A percentile compares a stretch with the other conserved stretches of the same genome.
Evolutionary conservation across 202 grass and related monocot species (phyloP).

Genomic region (Schoenoplectus triqueter): DNA sequence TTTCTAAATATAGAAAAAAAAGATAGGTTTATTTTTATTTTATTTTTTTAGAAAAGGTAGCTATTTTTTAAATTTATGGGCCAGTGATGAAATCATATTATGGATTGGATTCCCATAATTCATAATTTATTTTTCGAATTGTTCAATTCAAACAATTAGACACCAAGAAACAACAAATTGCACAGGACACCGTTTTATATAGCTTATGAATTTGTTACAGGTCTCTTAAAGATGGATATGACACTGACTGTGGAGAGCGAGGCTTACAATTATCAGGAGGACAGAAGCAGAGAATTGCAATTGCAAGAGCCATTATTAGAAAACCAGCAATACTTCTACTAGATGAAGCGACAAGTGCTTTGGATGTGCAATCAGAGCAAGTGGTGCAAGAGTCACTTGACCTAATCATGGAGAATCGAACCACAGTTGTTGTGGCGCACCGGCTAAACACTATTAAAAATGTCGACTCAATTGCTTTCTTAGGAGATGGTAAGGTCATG

Average conservation of each 20-base stretch:
- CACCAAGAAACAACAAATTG: background rate
- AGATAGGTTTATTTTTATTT: no score
- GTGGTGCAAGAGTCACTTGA: conserved; percentile 97
- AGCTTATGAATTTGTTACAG: conserved; percentile 46
- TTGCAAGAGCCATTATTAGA: conserved; percentile 86
- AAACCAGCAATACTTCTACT: conserved; percentile 92
- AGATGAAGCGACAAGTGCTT: conserved; percentile 94
- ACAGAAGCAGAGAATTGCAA: conserved; percentile 95
- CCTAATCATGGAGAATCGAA: conserved; percentile 89
- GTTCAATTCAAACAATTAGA: background rate
- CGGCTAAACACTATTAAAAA: conserved; percentile 96
- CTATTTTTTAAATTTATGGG: no score
- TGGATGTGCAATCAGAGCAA: conserved; percentile 93
- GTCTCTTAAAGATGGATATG: conserved; percentile 89
- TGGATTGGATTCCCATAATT: no score
- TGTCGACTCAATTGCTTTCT: conserved; percentile 81
- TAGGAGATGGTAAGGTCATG: conserved; percentile 81
- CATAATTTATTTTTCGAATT: no score
- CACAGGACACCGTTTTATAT: background rate
- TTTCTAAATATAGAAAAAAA: no score
- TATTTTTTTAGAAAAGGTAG: no score
- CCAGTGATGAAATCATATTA: no score
- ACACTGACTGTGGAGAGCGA: conserved; percentile 84
- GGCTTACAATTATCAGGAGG: conserved; percentile 89
- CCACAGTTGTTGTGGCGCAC: conserved; percentile 90